Base-by-base conservation (phyloP, 306 rosid species). In the Acacia confusa region DNA sequence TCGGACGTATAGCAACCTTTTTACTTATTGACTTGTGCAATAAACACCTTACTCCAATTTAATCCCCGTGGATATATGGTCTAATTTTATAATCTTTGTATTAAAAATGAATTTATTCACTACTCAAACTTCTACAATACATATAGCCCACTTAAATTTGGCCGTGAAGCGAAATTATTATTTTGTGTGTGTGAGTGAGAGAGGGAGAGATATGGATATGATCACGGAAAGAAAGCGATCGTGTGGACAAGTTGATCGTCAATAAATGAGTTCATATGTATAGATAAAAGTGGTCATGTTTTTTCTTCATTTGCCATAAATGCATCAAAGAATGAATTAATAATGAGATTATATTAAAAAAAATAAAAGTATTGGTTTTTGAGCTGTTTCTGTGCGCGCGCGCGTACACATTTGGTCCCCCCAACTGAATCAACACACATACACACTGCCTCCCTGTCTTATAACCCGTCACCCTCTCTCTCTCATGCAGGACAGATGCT, bases 191-290 rank as follows among this genome's bases (percentile, higher is more conserved):
- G 58, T 5, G 58, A 4, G 58, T 5, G 8, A 19, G 58, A 52
- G 58, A 17, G 60, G 20, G 60, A 8, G 58, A n/a, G 60, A 7
- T 2, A 13, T 17, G 20, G 60, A 20, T 24, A 20, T 53, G 57
- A 50, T 20, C 66, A 64, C 53, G 74, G 8, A 47, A 72, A 74
- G 55, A 64, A 48, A 81, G 66, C 25, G 71, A 27, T 47, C 28
- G 7, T 68, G 64, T 7, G 27, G n/a, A 48, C 57, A 12, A 44
- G 47, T 71, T 66, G 68, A 47, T 69, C 65, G 78, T 71, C 50
- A 79, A 79, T 87, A 82, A 85, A 85, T 85, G 85, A 45, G 10
- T 84, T 84, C 84, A 82, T 80, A 41, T 45, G 63, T 22, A 38
- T 53, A 6, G 43, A 76, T 53, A 80, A 72, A 63, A 77, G 7